Conservation (phyloP, 2,329 filamentous ascomycete genomes). For the Fusarium aywerte region DNA sequence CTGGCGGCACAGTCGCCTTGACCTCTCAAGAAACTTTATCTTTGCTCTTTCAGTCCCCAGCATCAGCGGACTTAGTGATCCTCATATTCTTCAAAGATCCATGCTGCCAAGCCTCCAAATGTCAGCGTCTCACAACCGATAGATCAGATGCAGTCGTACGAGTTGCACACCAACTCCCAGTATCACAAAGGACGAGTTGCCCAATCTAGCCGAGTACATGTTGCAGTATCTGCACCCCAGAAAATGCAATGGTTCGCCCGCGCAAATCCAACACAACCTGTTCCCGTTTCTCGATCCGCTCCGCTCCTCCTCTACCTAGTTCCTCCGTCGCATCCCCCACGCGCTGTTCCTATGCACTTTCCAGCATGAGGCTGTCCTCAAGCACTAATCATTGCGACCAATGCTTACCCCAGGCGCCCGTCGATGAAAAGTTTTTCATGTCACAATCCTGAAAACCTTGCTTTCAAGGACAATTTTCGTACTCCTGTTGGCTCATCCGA, state of each 20-base stretch:
- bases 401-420: constrained; percentile 38
- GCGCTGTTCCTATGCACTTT: constrained; percentile 27
- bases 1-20: neutral
- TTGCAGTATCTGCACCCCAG: constrained; percentile 17
- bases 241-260: constrained; percentile 28
- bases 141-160: constrained; percentile 16
- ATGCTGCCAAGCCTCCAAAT: neutral
- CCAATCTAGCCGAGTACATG: constrained; percentile 2
- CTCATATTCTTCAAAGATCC: neutral
- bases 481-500: constrained; percentile 8
- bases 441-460: constrained; percentile 20
- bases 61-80: neutral
- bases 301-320: constrained; percentile 25
- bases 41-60: neutral
- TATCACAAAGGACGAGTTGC: neutral
- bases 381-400: constrained; percentile 30
- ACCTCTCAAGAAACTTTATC: neutral
- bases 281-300: constrained; percentile 26
- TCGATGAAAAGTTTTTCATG: constrained; percentile 30
- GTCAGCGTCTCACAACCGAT: constrained; percentile 6
- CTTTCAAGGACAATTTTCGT: neutral
- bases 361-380: constrained; percentile 16
- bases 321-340: neutral
- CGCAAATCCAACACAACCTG: neutral
- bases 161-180: constrained; percentile 6